These are phyloP conservation scores for Erysiphe pulchra DNA, from an alignment of 2,329 filamentous ascomycete genomes.

Conservation along the genomic window DNA sequence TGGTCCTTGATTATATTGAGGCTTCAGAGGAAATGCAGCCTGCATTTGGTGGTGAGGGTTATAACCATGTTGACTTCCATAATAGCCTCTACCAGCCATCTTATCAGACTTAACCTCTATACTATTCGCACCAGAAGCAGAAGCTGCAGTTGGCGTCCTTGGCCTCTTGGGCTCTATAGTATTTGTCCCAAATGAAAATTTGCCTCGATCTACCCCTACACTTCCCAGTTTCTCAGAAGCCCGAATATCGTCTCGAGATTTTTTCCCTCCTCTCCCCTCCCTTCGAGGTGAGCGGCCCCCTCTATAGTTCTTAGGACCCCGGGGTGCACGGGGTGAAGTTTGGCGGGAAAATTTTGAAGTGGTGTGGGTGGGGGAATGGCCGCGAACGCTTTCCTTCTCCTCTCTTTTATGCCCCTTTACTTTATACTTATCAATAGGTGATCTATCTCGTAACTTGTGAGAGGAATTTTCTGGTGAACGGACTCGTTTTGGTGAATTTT, in stretches of 20 bases:
- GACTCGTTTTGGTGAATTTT: constrained; percentile 4
- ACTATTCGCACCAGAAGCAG: constrained; percentile 14
- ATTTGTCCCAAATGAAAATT: constrained; percentile 8
- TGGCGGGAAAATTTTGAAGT: constrained; percentile 9
- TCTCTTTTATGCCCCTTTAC: constrained; percentile 7
- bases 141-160: constrained; percentile 6
- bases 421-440: constrained; percentile 5
- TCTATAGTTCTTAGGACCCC: constrained; percentile 6
- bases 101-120: constrained; percentile 14
- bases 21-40: constrained; percentile 14
- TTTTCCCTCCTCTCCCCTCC: constrained; percentile 5
- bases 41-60: constrained; percentile 16
- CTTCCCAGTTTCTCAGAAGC: constrained; percentile 3
- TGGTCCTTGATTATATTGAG: constrained; percentile 14
- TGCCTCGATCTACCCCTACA: constrained; percentile 4
- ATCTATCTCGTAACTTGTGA: constrained; percentile 6
- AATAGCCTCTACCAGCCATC: constrained; percentile 14
- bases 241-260: constrained; percentile 10
- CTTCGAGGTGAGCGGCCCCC: constrained; percentile 8
- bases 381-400: constrained; percentile 4
- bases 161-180: constrained; percentile 12
- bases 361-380: constrained; percentile 9
- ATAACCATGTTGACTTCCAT: constrained; percentile 13
- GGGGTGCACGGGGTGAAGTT: constrained; percentile 9
- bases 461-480: constrained; percentile 5